phyloP scores from a whole-genome alignment of 1,284 basidiomycete species.

The Marasmius tenuissimus region DNA sequence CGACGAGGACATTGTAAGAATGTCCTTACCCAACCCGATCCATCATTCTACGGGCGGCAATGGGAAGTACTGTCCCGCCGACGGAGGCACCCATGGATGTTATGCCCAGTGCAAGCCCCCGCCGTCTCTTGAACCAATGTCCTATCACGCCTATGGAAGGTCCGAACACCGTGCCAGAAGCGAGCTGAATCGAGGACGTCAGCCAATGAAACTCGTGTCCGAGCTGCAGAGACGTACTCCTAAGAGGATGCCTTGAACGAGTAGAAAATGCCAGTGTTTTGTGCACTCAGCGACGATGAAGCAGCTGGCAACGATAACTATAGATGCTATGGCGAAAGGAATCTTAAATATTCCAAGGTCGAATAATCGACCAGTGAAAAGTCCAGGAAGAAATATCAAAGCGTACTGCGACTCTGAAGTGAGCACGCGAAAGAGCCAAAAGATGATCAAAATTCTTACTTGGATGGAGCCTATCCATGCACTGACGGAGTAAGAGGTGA shows the following conservation, averaged over 20 bases:
- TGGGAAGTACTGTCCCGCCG: conserved; percentile 51
- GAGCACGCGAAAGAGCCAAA: not conserved
- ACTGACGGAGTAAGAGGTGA: conserved; percentile 20
- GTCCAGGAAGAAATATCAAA: conserved; percentile 45
- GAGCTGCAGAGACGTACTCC: no score
- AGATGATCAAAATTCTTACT: not conserved
- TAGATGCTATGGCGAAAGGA: not conserved
- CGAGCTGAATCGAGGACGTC: no score
- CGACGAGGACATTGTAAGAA: not conserved
- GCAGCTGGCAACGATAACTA: not conserved
- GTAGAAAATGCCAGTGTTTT: not conserved
- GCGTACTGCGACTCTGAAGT: conserved; percentile 33
- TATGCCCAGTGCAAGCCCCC: conserved; percentile 43
- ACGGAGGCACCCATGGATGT: conserved; percentile 42
- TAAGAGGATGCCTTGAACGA: not conserved
- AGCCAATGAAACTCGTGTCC: no score
- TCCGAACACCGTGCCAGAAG: conserved; percentile 20
- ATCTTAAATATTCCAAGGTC: not conserved
- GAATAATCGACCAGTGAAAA: not conserved
- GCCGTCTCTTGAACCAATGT: conserved; percentile 50
- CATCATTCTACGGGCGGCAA: conserved; percentile 40
- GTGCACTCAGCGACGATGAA: not conserved
- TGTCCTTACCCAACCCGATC: conserved; percentile 38
- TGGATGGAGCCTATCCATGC: conserved; percentile 56
- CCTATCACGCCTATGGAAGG: conserved; percentile 32